Evolutionary conservation across 768 basidiomycete species (phyloP).

Genomic region (Leccinum disarticulatum): DNA sequence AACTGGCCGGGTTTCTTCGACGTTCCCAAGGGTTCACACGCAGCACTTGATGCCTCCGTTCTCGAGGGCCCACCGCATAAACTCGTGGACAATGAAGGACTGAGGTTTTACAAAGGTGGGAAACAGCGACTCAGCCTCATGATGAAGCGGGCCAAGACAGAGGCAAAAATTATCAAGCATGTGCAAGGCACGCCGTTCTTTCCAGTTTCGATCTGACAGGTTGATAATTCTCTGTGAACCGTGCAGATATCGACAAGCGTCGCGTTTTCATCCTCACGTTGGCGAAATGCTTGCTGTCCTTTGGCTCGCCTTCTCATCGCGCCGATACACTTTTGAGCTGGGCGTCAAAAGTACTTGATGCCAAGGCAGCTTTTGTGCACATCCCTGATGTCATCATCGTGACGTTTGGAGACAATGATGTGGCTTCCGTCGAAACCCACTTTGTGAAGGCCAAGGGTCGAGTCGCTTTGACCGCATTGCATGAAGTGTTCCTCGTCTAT

Average conservation of each 20-base stretch:
- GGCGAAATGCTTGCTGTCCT: conserved; percentile 85
- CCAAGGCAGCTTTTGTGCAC: conserved; percentile 83
- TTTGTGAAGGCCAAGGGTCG: conserved; percentile 83
- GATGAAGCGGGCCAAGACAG: conserved; percentile 32
- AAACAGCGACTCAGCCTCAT: conserved; percentile 31
- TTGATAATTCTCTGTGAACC: conserved; percentile 2
- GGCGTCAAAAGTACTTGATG: conserved; percentile 74
- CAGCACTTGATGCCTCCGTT: conserved; percentile 17
- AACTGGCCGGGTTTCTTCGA: conserved; percentile 24
- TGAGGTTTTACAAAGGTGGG: conserved; percentile 31
- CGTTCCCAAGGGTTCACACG: conserved; percentile 17
- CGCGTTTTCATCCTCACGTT: conserved; percentile 81
- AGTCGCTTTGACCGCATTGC: conserved; percentile 79
- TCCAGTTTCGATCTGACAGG: background rate
- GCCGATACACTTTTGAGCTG: conserved; percentile 86
- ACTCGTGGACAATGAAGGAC: conserved; percentile 16
- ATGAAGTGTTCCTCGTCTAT: conserved; percentile 82
- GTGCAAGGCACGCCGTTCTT: conserved; percentile 42
- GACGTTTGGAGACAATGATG: conserved; percentile 76
- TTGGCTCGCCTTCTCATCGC: conserved; percentile 92
- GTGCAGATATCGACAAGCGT: conserved; percentile 45
- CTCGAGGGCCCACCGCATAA: conserved; percentile 1
- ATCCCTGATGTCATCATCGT: conserved; percentile 77
- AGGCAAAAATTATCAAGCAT: conserved; percentile 42
- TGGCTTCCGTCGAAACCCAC: conserved; percentile 72